Base-by-base conservation (phyloP, 331 rosid species). In the Prunus yedoensis region DNA sequence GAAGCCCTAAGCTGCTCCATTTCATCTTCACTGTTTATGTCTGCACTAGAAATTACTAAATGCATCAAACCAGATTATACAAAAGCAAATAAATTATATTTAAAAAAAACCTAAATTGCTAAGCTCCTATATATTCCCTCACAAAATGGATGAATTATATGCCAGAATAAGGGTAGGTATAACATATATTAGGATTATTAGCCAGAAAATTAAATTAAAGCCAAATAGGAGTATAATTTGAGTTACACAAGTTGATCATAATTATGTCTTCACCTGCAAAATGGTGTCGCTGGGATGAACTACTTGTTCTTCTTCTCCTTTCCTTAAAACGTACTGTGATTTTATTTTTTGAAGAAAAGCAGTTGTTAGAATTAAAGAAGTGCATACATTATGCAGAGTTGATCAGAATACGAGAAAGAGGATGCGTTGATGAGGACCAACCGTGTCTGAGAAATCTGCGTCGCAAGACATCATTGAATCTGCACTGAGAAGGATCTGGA, bases 371-470 rank as follows among this genome's bases (percentile, higher is more conserved):
- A 16, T 9, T 12, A n/a, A 15, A 13, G 1, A 77, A 46, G 14
- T 1, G 28, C 54, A 45, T 46, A 15, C 52, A 47, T 47, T 47
- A 10, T 30, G 18, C 66, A 60, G 4, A 60, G 41, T 13, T 27
- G 76, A 58, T 58, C 20, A 3, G 2, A 20, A n/a, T 47, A 13
- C 43, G 15, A 78, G 78, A 35, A 58, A 38, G 43, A 68, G 32
- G 66, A 75, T 1, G 78, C 0, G 70, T 53, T 49, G n/a, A 43
- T 49, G 52, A 45, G 49, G 56, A 92, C 43, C 43, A 38, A 38
- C 99, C 96, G 85, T 92, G 96, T 85, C 99, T 88, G 73, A 95
- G 87, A 85, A 95, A 95, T 79, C 97, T 88, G 67, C 97, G 90
- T 61, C 93, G 96, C 75, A 95, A 89, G 2, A 95, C 91, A 28